Evolutionary conservation across 2,329 filamentous ascomycete species (phyloP).

Genomic region (Fusarium neocosmosporiellum): DNA sequence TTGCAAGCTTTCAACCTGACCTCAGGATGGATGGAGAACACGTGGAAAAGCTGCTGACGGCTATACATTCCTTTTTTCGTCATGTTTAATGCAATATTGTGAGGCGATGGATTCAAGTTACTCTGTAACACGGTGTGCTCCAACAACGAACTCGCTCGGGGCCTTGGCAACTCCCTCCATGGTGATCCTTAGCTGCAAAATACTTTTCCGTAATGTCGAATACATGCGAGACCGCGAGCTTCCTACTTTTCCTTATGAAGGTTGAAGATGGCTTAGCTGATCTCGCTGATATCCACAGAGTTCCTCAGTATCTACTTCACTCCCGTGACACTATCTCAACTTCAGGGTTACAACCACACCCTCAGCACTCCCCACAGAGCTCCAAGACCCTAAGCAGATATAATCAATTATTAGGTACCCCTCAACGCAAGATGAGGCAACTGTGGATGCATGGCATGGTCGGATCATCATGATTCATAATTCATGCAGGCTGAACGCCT

Average conservation of each 20-base stretch:
- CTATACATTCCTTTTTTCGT: not conserved
- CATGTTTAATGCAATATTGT: not conserved
- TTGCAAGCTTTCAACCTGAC: not conserved
- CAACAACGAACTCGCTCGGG: too few relatives aligned
- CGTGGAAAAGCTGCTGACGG: not conserved
- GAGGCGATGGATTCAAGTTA: not conserved
- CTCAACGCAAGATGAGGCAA: not conserved
- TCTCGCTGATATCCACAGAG: not conserved
- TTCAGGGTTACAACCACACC: not conserved
- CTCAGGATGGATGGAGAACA: not conserved
- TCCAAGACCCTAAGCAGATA: not conserved
- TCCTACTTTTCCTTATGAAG: not conserved
- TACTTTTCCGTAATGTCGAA: rapidly evolving
- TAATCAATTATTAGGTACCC: not conserved
- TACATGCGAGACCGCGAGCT: rapidly evolving
- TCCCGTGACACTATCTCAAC: not conserved
- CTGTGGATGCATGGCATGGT: not conserved
- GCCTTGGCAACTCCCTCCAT: not conserved
- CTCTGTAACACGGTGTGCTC: not conserved
- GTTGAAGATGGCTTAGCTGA: not conserved
- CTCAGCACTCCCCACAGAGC: not conserved
- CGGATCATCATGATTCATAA: not conserved
- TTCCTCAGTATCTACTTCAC: not conserved
- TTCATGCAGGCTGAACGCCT: not conserved
- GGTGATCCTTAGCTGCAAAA: not conserved